Evolutionary conservation across 2,329 filamentous ascomycete species (phyloP), one percentile per base, ranked within the genome.

Genomic region (Tetracladium maxilliforme): DNA sequence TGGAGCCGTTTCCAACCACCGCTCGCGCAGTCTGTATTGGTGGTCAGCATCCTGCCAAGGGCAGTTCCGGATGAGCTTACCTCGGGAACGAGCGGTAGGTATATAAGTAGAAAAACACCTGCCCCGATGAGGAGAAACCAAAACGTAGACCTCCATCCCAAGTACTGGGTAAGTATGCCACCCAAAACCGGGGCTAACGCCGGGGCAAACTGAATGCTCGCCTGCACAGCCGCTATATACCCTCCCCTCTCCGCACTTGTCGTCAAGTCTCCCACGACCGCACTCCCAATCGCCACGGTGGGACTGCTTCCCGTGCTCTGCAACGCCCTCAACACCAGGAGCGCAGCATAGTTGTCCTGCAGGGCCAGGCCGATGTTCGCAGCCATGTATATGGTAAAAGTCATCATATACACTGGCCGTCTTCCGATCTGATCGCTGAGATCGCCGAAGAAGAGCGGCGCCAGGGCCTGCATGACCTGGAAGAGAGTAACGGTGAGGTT

Each of bases 251-350:
- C 61, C 1, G 49, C 48, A 4, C 50, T 48, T 1, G 56, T 59
- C 1, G 54, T 51, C 4, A 64, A 43, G 32, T 69, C 64, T 3
- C 54, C 56, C 4, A 66, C 52, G 2, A 66, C 51, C 1, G 54
- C 63, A 11, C 52, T 52, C 0, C 52, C 56, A 3, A 70, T 43
- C 2, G 62, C 52, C 7, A 63, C 41, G 0, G 58, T 61, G 0
- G 54, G 54, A 29, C 51, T 56, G 30, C 51, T 58, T 0, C 60
- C 55, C 1, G 46, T 39, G 15, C 50, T 52, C 27, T 60, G 55
- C 4, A 56, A 26, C 33, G 45, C 45, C 18, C 56, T 43, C 4
- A 59, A 33, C 2, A 56, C 36, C n/a, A 60, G 22, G 8, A 59
- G 31, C 3, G 52, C 40, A 1, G 38, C 31, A 27, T 48, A 48